Evolutionary conservation across 208 protist genomes (phyloP).

Genomic region (Acanthamoeba pearcei): DNA sequence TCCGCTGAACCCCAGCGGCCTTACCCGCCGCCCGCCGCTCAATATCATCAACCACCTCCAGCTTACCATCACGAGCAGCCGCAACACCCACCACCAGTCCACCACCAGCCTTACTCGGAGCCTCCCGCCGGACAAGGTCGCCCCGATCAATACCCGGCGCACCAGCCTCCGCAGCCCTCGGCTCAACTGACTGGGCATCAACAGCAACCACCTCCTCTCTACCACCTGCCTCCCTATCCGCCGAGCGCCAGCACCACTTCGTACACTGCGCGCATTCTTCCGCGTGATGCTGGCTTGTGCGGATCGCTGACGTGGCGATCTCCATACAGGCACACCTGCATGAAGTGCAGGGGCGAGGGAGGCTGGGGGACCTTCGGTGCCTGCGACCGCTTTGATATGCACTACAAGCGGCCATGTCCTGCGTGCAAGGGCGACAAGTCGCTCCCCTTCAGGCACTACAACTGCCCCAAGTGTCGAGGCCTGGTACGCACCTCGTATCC

Average conservation of each 20-base stretch:
- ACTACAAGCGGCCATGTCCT: slow-evolving; percentile 57
- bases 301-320: not conserved
- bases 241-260: not conserved
- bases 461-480: slow-evolving; percentile 40
- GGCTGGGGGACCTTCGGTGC: slow-evolving; percentile 57
- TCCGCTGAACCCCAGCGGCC: not conserved
- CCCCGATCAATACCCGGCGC: not conserved
- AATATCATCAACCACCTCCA: not conserved
- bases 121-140: not conserved
- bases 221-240: not conserved
- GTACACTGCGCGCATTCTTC: not conserved
- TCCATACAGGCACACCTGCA: not conserved
- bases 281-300: not conserved
- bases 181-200: not conserved
- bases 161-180: not conserved
- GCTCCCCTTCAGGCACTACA: not conserved
- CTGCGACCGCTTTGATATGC: not conserved
- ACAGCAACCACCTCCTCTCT: not conserved
- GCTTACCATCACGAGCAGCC: not conserved
- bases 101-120: not conserved
- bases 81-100: not conserved
- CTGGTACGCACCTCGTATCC: not conserved
- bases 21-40: not conserved
- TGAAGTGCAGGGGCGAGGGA: slow-evolving; percentile 65
- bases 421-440: slow-evolving; percentile 39